Base-by-base conservation (phyloP, 2,329 filamentous ascomycete genomes). In the Beauveria varroae region DNA sequence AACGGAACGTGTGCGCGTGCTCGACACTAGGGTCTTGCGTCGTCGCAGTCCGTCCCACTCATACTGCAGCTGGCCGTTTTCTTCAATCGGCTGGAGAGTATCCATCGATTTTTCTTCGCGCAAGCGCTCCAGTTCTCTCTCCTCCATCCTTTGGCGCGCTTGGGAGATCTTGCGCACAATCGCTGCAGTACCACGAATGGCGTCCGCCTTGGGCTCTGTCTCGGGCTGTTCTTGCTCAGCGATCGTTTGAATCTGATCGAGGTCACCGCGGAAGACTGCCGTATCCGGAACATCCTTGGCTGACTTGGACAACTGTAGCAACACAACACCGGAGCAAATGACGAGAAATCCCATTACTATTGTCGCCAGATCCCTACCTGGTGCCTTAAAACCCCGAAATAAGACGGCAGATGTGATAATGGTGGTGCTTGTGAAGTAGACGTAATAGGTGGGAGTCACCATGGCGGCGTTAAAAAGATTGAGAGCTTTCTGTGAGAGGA, bases 391-490 rank as follows among this genome's bases (percentile, higher is more conserved):
- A 8, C 95, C 95, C 65, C 86, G 88, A 75, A 98, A 98, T 3
- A 99, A 79, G 52, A 99, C 87, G 3, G 93, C 90, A 0, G 93
- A 97, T 6, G 93, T 96, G 67, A 98, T 85, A 66, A 99, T 97
- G 22, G 95, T 98, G 5, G 92, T 89, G 67, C 88, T 96, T 44
- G 95, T 99, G 73, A 99, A 99, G 78, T 96, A 93, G 66, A 99
- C 95, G 73, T 99, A 99, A 77, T 99, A 99, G 2, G 95, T 99
- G 0, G 95, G 95, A 0, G 95, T 99, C 63, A 99, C 95, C 66
- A 99, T 83, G 8, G 95, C 93, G 43, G 95, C 95, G 70, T 99
- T 98, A 81, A 93, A 98, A 55, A 99, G 76, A 71, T 99, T 98
- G 61, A 98, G 82, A 6, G 95, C 95, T 97, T 99, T 99, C 93